Evolutionary conservation across 805 yeast genomes (phyloP).

Genomic region (Candida peoriensis): DNA sequence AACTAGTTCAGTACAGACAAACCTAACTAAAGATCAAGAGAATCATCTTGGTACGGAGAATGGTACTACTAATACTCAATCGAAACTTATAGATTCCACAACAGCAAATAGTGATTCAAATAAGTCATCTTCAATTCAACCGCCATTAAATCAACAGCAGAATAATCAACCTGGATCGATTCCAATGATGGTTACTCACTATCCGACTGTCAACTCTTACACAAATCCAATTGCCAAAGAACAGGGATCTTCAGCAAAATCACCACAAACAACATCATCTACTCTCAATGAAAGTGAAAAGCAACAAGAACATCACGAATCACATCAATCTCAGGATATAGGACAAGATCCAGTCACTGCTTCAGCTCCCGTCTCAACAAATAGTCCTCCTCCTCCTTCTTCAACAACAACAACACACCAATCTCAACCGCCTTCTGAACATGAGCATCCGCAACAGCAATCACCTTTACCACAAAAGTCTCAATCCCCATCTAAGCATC

Average conservation of each 20-base stretch:
- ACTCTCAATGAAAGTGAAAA: slow-evolving; percentile 6
- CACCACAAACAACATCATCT: slow-evolving; percentile 5
- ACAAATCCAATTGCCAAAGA: slow-evolving; percentile 13
- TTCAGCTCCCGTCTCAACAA: slow-evolving; percentile 17
- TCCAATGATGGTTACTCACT: slow-evolving; percentile 20
- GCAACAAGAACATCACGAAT: no score
- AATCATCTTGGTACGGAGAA: no score
- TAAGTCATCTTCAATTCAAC: no score
- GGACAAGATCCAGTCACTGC: no score
- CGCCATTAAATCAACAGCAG: no score
- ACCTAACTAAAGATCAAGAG: no score
- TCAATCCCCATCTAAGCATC: slow-evolving; percentile 3
- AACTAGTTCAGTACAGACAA: no score
- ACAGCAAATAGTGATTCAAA: no score
- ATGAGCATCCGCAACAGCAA: slow-evolving; percentile 13
- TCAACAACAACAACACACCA: slow-evolving; percentile 8
- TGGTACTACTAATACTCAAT: no score
- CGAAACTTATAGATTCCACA: no score
- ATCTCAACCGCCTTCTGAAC: slow-evolving; percentile 8
- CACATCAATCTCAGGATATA: no score
- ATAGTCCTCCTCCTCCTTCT: slow-evolving; percentile 7
- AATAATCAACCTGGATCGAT: no score
- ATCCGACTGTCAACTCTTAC: slow-evolving; percentile 10
- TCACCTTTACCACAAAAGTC: slow-evolving; percentile 4
- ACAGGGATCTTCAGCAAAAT: slow-evolving; percentile 9